Percentiles rank a stretch among this genome's conserved stretches.
These are phyloP conservation scores for Oryza australiensis DNA, from an alignment of 176 grass and related monocot species.

Conservation along the genomic window DNA sequence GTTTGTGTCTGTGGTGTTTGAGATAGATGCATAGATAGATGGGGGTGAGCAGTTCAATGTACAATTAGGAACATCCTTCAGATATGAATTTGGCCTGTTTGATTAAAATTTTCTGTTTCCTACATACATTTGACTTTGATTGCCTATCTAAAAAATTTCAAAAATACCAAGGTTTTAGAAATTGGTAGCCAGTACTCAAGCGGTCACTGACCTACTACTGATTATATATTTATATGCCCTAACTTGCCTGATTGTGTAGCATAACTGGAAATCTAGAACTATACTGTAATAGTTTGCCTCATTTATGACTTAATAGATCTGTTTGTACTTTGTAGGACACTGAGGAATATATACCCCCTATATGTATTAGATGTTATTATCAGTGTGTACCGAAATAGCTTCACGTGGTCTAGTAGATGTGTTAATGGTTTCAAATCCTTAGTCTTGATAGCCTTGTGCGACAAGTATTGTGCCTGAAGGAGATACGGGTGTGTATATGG, in stretches of 20 bases:
- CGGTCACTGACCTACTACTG: background rate
- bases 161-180: background rate
- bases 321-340: background rate
- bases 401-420: background rate
- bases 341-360: background rate
- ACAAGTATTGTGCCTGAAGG: background rate
- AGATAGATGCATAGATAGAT: background rate
- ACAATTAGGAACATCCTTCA: background rate
- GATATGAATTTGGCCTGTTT: background rate
- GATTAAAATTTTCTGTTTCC: background rate
- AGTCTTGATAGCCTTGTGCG: background rate
- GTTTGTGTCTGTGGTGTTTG: background rate
- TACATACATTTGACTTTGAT: slow-evolving; percentile 1
- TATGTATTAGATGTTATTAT: background rate
- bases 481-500: background rate
- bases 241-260: background rate
- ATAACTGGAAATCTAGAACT: background rate
- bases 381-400: background rate
- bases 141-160: background rate
- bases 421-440: background rate
- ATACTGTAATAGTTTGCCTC: background rate
- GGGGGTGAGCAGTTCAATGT: background rate
- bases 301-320: background rate
- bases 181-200: background rate
- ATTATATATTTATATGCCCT: background rate